A percentile compares a stretch with the other conserved stretches of the same genome.
These are phyloP conservation scores for Piromyces finnis DNA, from an alignment of 192 early-diverging fungal genomes.

Conservation along the genomic window DNA sequence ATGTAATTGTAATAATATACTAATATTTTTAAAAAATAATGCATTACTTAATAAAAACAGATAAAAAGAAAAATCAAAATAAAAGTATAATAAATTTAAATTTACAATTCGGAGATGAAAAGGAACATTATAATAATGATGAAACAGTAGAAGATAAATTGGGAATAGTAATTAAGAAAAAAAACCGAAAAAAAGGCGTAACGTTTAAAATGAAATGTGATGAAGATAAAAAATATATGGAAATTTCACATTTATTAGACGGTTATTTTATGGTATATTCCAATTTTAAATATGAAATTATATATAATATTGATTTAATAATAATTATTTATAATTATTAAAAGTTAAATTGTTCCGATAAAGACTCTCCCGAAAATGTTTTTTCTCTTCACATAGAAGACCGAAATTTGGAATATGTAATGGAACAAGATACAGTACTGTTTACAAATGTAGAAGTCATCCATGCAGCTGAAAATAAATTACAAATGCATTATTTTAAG, in stretches of 20 bases:
- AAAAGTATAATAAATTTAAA: neutral
- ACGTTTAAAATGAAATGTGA: neutral
- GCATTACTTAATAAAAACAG: too few relatives aligned
- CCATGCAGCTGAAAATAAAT: constrained; percentile 17
- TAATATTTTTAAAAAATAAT: too few relatives aligned
- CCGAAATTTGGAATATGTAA: constrained; percentile 17
- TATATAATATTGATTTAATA: too few relatives aligned
- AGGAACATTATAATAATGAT: neutral
- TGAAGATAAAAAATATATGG: constrained; percentile 11
- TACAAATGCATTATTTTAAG: constrained; percentile 24
- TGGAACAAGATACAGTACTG: constrained; percentile 27
- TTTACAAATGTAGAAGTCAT: constrained; percentile 27
- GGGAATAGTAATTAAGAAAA: neutral
- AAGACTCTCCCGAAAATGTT: constrained; percentile 23
- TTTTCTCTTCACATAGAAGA: constrained; percentile 17
- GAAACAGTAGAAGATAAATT: neutral
- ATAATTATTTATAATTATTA: too few relatives aligned
- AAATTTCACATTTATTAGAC: constrained; percentile 21
- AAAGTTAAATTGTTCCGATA: constrained; percentile 21
- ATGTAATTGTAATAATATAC: too few relatives aligned
- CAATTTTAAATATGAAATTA: too few relatives aligned
- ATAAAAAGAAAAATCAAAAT: neutral
- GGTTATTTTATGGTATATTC: constrained; percentile 17
- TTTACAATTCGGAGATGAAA: neutral
- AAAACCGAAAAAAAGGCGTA: neutral